These are phyloP conservation scores for Smallanthus sonchifolius DNA, from an alignment of 129 eudicot genomes.

Conservation along the genomic window DNA sequence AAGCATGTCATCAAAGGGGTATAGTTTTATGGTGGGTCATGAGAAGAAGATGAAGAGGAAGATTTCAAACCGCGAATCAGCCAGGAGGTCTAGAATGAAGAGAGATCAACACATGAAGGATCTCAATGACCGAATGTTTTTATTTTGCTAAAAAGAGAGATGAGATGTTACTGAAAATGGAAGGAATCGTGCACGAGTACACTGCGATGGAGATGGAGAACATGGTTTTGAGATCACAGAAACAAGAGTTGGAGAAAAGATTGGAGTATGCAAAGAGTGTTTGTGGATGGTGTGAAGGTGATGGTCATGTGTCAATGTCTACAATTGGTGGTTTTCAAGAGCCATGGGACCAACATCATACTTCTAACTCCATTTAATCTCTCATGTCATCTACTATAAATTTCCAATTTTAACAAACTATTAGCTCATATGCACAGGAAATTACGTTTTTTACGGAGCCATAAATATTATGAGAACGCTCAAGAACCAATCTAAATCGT, in stretches of 20 bases:
- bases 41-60: slow-evolving; percentile 53
- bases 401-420: not conserved
- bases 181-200: not conserved
- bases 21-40: slow-evolving; percentile 18
- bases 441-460: too few species aligned
- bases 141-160: slow-evolving; percentile 30
- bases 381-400: slow-evolving; percentile 4
- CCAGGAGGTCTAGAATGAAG: slow-evolving; percentile 52
- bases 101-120: slow-evolving; percentile 48
- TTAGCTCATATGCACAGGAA: too few species aligned
- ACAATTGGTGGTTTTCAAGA: slow-evolving; percentile 24
- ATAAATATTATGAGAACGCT: too few species aligned
- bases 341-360: slow-evolving; percentile 39
- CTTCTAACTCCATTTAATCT: slow-evolving; percentile 28
- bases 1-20: slow-evolving; percentile 25
- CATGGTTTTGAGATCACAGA: slow-evolving; percentile 34
- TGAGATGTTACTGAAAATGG: slow-evolving; percentile 33
- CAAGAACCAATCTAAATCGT: too few species aligned
- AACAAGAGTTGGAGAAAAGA: slow-evolving; percentile 40
- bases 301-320: slow-evolving; percentile 8
- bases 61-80: slow-evolving; percentile 57
- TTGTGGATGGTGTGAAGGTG: slow-evolving; percentile 22
- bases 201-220: slow-evolving; percentile 37
- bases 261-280: slow-evolving; percentile 43
- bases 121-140: slow-evolving; percentile 29